Evolutionary conservation across 2,329 filamentous ascomycete genomes (phyloP).

Genomic region (Parafenestella ontariensis): DNA sequence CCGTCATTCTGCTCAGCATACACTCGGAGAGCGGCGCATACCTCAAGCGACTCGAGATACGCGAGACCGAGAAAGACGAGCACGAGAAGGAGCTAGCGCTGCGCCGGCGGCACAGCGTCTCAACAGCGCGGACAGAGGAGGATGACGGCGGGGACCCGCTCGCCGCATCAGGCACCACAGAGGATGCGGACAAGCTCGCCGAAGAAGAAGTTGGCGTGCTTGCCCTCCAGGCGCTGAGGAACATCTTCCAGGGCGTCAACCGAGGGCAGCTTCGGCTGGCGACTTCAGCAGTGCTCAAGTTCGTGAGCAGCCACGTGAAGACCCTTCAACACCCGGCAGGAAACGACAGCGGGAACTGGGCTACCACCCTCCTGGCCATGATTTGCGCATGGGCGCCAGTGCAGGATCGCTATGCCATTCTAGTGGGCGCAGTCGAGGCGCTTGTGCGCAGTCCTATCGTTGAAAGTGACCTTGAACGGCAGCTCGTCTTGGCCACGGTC

Average conservation of each 20-base stretch:
- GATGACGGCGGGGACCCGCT: constrained; percentile 70
- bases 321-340: constrained; percentile 46
- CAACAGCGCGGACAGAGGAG: constrained; percentile 76
- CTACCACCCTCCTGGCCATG: constrained; percentile 79
- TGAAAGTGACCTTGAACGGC: constrained; percentile 74
- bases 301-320: constrained; percentile 61
- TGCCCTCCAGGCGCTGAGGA: constrained; percentile 84
- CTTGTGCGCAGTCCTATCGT: constrained; percentile 72
- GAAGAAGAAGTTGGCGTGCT: constrained; percentile 87
- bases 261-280: constrained; percentile 80
- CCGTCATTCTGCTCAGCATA: constrained; percentile 85
- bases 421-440: constrained; percentile 81
- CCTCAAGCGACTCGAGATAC: constrained; percentile 71
- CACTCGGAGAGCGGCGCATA: constrained; percentile 77
- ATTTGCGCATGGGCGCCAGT: constrained; percentile 89
- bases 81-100: constrained; percentile 68
- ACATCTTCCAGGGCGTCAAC: constrained; percentile 84
- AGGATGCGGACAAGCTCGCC: constrained; percentile 86
- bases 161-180: constrained; percentile 79
- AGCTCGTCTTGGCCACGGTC: constrained; percentile 77
- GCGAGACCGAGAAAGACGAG: constrained; percentile 72
- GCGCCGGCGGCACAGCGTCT: constrained; percentile 77
- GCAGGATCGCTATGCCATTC: constrained; percentile 90
- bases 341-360: constrained; percentile 71
- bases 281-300: constrained; percentile 75